Evolutionary conservation across 2,329 filamentous ascomycete genomes (phyloP).

Genomic region (Fusarium staphyleae): DNA sequence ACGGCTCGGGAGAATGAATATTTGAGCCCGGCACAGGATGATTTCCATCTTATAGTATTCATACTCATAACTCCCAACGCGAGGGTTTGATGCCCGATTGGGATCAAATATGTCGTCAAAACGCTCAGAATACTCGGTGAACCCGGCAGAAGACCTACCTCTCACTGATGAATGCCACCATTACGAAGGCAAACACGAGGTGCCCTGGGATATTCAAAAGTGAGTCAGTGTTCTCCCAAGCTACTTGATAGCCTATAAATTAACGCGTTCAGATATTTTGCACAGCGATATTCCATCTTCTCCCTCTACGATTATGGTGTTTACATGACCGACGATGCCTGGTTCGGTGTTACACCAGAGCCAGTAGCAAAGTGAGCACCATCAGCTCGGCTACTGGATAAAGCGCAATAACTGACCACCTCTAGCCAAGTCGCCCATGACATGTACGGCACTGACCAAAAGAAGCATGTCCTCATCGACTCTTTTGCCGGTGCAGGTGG

Average conservation of each 20-base stretch:
- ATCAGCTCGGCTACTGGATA: not conserved
- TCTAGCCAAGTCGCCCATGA: conserved; percentile 77
- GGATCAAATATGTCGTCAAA: conserved; percentile 14
- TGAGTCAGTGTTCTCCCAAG: conserved; percentile 48
- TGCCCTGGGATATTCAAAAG: conserved; percentile 88
- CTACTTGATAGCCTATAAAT: not conserved
- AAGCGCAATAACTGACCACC: not conserved
- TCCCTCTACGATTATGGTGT: conserved; percentile 86
- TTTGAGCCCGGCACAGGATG: conserved; percentile 1
- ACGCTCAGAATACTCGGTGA: conserved; percentile 44
- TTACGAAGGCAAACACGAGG: conserved; percentile 73
- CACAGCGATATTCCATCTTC: conserved; percentile 88
- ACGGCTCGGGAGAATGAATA: not conserved
- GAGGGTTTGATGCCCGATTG: conserved; percentile 4
- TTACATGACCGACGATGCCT: conserved; percentile 89
- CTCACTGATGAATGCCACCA: conserved; percentile 74
- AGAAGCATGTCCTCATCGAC: conserved; percentile 77
- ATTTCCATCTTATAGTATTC: not conserved
- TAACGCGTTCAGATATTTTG: conserved; percentile 74
- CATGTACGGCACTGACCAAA: conserved; percentile 62
- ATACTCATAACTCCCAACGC: not conserved
- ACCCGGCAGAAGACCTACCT: conserved; percentile 54
- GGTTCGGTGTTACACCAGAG: conserved; percentile 97
- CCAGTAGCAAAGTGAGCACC: conserved; percentile 77
- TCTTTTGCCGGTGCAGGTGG: conserved; percentile 91